Base-by-base conservation (phyloP, 148 eudicot genomes). In the Dianthus caryophyllus region DNA sequence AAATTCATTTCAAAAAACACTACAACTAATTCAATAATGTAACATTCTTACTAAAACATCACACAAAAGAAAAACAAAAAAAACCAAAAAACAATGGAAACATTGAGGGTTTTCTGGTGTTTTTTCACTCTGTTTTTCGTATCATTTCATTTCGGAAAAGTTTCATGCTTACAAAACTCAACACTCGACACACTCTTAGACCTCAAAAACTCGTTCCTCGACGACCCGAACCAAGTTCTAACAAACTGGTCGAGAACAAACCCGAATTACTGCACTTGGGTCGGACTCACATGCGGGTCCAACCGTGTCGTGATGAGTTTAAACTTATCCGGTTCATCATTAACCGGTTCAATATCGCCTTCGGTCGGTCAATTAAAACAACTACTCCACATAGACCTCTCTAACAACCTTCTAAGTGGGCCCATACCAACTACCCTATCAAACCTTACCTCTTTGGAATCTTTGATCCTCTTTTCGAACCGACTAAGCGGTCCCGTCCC, bases 361-460 rank as follows among this genome's bases (percentile, higher is more conserved):
- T 78, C 91, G 38, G 71, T 94, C 55, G 86, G 86, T 63, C 63
- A 52, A 0, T 70, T 94, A 26, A 38, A 27, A 1, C 56, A 90
- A 82, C 90, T 90, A 68, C 76, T 81, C 84, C 85, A 87, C 79
- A 87, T 90, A 72, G 91, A 94, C 73, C 84, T 90, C 52, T 94
- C 97, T n/a, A 70, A 73, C 15, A 94, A 94, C 77, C 71, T 59
- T 2, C 83, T 90, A 47, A 61, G 82, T 15, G 97, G 99, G 13
- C 85, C 92, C 84, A 90, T 94, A n/a, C 97, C 99, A 90, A 79
- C 93, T 68, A 73, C 82, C 78, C 82, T 94, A 21, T 83, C 96
- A 29, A 84, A 82, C 69, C 93, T 94, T 54, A 75, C 92, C 43
- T 73, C 81, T 26, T 78, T 94, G 70, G 43, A 47, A 43, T 86